Base-by-base conservation (phyloP, 495 filamentous ascomycete genomes). In the Xylaria grammica region DNA sequence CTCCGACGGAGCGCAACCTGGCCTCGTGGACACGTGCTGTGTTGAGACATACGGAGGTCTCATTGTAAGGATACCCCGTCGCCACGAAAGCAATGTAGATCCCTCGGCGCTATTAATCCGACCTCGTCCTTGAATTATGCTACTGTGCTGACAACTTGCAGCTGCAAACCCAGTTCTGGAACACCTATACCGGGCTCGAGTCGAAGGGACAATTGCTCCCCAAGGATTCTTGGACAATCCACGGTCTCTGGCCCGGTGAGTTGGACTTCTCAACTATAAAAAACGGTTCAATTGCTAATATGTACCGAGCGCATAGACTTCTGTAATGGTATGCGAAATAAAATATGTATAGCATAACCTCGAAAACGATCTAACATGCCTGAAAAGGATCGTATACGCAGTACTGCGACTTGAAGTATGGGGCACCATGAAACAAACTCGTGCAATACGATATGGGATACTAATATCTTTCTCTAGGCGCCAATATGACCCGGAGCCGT, bases 1-100 rank as follows among this genome's bases (percentile, higher is more conserved):
- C 71, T 81, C 82, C 0, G 56, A 74, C 0, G 62, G 71, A 3
- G 78, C 80, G 4, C 46, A 78, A 38, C 72, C 79, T 2, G 67
- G 66, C 19, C 52, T 76, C 51, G 74, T 78, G 2, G 78, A 85
- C 69, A 74, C 79, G n/a, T 85, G 82, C 76, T 83, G 81, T 62
- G 72, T 70, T 22, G 82, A 85, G 68, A 84, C 83, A 0, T 83
- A 73, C 66, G 83, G 83, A 17, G 83, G 83, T 1, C 71, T 85
- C 1, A 69, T 85, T 13, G 68, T 70, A 60, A 42, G 68, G 2
- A 51, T 8, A 1, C 34, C 30, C 46, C 3, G 34, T 22, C 29
- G 24, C 1, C 34, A 9, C 46, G 3, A 53, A 36, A 15, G 15
- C 4, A 26, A 17, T 17, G 15, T 29, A 1, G 27, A 24, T 10